phyloP scores from a whole-genome alignment of 768 basidiomycete genomes.

The Phlegmacium glaucopus region DNA sequence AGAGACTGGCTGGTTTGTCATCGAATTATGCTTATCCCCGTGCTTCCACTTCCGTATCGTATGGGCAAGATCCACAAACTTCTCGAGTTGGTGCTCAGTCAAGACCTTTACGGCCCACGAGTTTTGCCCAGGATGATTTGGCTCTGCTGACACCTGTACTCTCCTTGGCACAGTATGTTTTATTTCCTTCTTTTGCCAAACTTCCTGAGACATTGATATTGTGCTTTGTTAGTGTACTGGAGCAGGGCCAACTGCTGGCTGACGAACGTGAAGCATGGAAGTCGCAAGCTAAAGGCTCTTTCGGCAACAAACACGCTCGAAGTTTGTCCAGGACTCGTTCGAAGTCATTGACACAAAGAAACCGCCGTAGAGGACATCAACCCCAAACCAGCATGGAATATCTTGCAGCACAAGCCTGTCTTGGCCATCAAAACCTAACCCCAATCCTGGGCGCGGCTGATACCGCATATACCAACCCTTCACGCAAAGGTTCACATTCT shows the following conservation, averaged over 20 bases:
- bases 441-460: slow-evolving; percentile 32
- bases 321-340: slow-evolving; percentile 61
- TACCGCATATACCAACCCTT: slow-evolving; percentile 2
- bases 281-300: slow-evolving; percentile 54
- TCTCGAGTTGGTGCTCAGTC: slow-evolving; percentile 1
- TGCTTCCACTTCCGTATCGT: neutral
- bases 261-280: slow-evolving; percentile 68
- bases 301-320: slow-evolving; percentile 62
- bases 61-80: neutral
- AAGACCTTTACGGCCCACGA: slow-evolving; percentile 44
- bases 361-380: slow-evolving; percentile 18
- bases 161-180: slow-evolving; percentile 49
- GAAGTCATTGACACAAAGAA: slow-evolving; percentile 47
- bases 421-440: slow-evolving; percentile 60
- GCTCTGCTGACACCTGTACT: slow-evolving; percentile 56
- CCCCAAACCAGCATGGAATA: slow-evolving; percentile 46
- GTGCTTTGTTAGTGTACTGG: slow-evolving; percentile 50
- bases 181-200: neutral
- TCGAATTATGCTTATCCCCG: neutral
- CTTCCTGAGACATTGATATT: slow-evolving; percentile 1
- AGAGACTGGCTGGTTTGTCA: neutral
- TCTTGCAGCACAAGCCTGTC: slow-evolving; percentile 61
- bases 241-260: slow-evolving; percentile 59
- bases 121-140: slow-evolving; percentile 59
- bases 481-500: slow-evolving; percentile 26